These are phyloP conservation scores for Xylaria nigripes DNA, from an alignment of 495 filamentous ascomycete species.

Conservation along the genomic window DNA sequence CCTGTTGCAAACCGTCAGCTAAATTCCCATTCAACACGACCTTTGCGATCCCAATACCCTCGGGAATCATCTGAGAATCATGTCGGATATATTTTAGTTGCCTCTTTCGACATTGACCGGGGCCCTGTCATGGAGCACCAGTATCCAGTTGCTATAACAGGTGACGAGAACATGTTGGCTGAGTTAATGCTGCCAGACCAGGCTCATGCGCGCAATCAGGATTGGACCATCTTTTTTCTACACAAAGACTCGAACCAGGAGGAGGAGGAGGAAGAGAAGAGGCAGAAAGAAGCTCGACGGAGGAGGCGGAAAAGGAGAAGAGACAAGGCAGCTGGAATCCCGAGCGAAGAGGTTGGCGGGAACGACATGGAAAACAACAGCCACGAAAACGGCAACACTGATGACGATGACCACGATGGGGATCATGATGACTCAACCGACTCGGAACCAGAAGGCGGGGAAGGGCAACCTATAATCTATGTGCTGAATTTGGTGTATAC, in stretches of 20 bases:
- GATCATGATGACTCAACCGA: constrained; percentile 48
- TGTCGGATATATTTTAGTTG: constrained; percentile 99
- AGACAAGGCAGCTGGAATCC: constrained; percentile 46
- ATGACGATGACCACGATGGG: constrained; percentile 48
- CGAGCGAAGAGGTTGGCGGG: constrained; percentile 42
- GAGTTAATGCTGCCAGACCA: constrained; percentile 99
- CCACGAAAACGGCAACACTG: constrained; percentile 36
- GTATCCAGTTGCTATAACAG: constrained; percentile 86
- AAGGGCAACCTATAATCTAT: constrained; percentile 91
- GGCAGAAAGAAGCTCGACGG: constrained; percentile 43
- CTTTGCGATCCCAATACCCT: constrained; percentile 79
- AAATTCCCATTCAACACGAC: constrained; percentile 37
- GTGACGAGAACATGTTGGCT: constrained; percentile 95
- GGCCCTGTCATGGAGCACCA: constrained; percentile 98
- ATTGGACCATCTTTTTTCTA: constrained; percentile 99
- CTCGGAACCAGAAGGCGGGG: constrained; percentile 55
- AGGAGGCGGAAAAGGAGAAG: constrained; percentile 35
- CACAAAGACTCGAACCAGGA: constrained; percentile 85
- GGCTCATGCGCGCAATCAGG: constrained; percentile 86
- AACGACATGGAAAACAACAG: constrained; percentile 34
- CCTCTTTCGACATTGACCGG: constrained; percentile 92
- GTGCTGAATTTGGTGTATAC: constrained; percentile 97
- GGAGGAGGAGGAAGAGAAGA: constrained; percentile 58
- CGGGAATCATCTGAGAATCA: constrained; percentile 71
- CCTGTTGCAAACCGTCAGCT: constrained; percentile 36